phyloP scores from a whole-genome alignment of 495 filamentous ascomycete species.

The Tuber calosporum region DNA sequence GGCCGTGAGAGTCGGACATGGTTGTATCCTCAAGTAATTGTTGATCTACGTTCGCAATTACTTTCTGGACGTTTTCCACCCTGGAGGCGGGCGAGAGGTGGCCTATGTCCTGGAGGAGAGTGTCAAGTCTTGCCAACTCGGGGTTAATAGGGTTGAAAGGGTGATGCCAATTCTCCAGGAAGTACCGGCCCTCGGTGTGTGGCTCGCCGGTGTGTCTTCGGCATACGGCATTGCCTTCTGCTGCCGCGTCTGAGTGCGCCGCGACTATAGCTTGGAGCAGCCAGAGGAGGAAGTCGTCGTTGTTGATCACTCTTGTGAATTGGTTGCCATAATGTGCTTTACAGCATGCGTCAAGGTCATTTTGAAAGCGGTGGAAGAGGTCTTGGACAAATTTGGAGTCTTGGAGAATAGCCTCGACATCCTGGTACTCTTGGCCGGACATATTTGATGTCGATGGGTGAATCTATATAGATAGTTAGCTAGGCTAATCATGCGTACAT shows the following conservation, averaged over 20 bases:
- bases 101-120: not conserved
- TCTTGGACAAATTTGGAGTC: not conserved
- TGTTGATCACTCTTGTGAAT: not conserved
- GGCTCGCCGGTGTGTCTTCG: not conserved
- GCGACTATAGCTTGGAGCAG: not conserved
- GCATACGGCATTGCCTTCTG: not conserved
- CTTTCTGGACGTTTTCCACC: not conserved
- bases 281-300: not conserved
- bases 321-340: not conserved
- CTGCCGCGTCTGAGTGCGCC: not conserved
- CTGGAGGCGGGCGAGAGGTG: not conserved
- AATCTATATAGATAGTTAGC: not conserved
- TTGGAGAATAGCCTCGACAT: not conserved
- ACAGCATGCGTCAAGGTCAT: not conserved
- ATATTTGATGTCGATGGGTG: not conserved
- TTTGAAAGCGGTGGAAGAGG: not conserved
- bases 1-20: not conserved
- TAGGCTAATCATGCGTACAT: not conserved
- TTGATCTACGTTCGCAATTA: not conserved
- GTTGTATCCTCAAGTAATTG: not conserved
- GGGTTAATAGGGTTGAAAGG: not conserved
- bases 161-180: not conserved
- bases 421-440: not conserved
- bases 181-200: not conserved
- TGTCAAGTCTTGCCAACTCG: not conserved